Percentiles rank a stretch among this genome's conserved stretches.
Evolutionary conservation across 2,329 filamentous ascomycete species (phyloP).

Genomic region (Fusarium sambucinum): DNA sequence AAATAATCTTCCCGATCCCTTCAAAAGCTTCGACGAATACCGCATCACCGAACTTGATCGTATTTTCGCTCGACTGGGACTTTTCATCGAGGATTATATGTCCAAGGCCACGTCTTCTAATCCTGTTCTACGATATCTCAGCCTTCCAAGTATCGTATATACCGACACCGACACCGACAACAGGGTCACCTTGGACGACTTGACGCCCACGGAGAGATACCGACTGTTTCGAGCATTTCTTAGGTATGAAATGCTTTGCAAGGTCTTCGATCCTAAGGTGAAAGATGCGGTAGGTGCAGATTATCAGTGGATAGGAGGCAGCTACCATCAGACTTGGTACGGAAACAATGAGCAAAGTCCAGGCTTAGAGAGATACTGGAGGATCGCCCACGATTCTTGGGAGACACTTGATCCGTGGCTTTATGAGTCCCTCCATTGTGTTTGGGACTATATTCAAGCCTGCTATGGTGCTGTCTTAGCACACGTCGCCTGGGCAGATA

Average conservation of each 20-base stretch:
- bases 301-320: too few relatives aligned
- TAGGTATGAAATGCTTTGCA: not conserved
- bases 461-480: not conserved
- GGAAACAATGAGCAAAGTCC: rapidly evolving
- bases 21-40: not conserved
- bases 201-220: not conserved
- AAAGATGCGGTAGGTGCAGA: too few relatives aligned
- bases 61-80: conserved; percentile 4
- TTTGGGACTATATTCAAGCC: not conserved
- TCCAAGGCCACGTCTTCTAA: conserved; percentile 21
- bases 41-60: conserved; percentile 5
- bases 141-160: conserved; percentile 4
- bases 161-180: not conserved
- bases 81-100: conserved; percentile 35
- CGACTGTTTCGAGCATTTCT: not conserved
- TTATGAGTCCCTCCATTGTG: not conserved
- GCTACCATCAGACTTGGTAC: too few relatives aligned
- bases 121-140: conserved; percentile 15
- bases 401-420: not conserved
- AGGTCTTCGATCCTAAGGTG: not conserved
- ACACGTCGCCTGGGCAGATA: not conserved
- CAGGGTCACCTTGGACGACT: not conserved
- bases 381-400: not conserved
- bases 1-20: not conserved
- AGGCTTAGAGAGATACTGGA: too few relatives aligned